These are phyloP conservation scores for Kondoa malvinella DNA, from an alignment of 768 basidiomycete species.

Conservation along the genomic window DNA sequence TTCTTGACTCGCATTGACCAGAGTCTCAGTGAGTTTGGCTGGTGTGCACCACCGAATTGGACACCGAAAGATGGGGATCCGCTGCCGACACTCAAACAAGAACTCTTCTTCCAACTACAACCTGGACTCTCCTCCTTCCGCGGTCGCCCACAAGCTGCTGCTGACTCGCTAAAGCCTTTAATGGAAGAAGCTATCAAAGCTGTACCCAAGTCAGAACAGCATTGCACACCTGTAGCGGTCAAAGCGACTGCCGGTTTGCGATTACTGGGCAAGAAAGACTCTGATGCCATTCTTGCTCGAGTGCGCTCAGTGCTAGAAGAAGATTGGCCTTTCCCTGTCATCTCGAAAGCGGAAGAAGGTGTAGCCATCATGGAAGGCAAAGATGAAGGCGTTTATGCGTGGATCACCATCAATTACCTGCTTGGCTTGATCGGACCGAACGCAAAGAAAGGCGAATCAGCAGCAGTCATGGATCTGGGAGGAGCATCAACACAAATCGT, in stretches of 20 bases:
- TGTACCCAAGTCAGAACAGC: constrained; percentile 49
- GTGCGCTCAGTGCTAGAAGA: constrained; percentile 46
- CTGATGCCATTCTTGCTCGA: constrained; percentile 54
- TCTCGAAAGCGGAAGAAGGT: constrained; percentile 39
- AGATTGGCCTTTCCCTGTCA: constrained; percentile 52
- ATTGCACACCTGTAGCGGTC: constrained; percentile 73
- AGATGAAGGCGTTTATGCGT: constrained; percentile 96
- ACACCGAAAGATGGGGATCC: constrained; percentile 50
- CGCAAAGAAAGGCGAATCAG: constrained; percentile 40
- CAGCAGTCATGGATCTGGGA: constrained; percentile 87
- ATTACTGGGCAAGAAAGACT: constrained; percentile 46
- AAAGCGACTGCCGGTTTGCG: constrained; percentile 85
- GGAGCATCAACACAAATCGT: constrained; percentile 97
- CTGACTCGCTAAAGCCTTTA: constrained; percentile 57
- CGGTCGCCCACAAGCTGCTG: constrained; percentile 49
- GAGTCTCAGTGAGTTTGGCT: background rate
- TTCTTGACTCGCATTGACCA: background rate
- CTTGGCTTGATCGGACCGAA: constrained; percentile 52
- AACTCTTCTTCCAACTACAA: constrained; percentile 66
- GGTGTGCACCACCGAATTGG: constrained; percentile 30
- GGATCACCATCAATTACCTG: constrained; percentile 95
- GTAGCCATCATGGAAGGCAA: constrained; percentile 87
- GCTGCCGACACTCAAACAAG: constrained; percentile 70
- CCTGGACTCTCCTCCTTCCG: constrained; percentile 60
- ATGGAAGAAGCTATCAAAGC: constrained; percentile 61